phyloP scores from a whole-genome alignment of 805 yeast genomes.

The Cyberlindnera meyerae region DNA sequence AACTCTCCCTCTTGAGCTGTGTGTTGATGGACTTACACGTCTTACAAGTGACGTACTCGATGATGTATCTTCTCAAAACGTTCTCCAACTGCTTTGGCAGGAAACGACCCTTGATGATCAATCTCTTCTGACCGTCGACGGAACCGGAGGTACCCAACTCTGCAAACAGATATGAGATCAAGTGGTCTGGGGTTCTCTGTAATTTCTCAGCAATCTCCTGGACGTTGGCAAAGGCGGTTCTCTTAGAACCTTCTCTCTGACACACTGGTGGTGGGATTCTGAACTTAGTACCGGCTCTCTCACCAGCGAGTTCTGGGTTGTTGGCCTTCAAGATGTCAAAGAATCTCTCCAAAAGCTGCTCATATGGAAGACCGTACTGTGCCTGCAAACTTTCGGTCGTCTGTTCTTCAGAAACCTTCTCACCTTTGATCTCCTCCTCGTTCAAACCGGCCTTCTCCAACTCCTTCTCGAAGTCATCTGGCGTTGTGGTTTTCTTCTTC shows the following conservation, averaged over 20 bases:
- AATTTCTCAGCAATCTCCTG: constrained; percentile 90
- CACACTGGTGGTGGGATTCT: constrained; percentile 97
- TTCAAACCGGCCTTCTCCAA: constrained; percentile 86
- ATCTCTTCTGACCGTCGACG: constrained; percentile 95
- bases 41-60: constrained; percentile 97
- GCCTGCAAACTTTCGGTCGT: constrained; percentile 31
- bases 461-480: constrained; percentile 81
- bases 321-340: constrained; percentile 81
- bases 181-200: constrained; percentile 96
- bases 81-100: constrained; percentile 97
- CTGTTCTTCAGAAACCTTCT: constrained; percentile 15
- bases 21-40: constrained; percentile 98
- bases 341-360: constrained; percentile 74
- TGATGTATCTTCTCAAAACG: constrained; percentile 90
- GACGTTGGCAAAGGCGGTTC: constrained; percentile 92
- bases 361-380: constrained; percentile 66
- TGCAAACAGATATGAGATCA: constrained; percentile 93
- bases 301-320: constrained; percentile 98
- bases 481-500: constrained; percentile 65
- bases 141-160: constrained; percentile 99
- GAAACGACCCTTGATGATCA: constrained; percentile 96
- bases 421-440: constrained; percentile 28
- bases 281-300: constrained; percentile 84
- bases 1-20: constrained; percentile 88
- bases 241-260: constrained; percentile 95